These are phyloP conservation scores for Hansfordia pulvinata DNA, from an alignment of 2,329 filamentous ascomycete species.

Conservation along the genomic window DNA sequence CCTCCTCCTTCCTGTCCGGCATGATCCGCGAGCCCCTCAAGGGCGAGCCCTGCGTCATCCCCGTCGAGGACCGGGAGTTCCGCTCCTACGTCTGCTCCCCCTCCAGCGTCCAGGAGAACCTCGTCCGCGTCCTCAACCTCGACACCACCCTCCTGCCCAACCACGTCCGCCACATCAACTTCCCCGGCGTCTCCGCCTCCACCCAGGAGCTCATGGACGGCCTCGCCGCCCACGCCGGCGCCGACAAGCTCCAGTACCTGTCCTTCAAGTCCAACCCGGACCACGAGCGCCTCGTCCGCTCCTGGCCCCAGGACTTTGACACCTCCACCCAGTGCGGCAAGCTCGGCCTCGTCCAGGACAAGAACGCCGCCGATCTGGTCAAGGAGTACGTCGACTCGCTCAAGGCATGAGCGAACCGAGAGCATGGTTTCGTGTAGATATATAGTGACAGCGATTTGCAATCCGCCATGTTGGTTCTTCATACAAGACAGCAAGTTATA, in stretches of 20 bases:
- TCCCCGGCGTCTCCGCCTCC: slow-evolving; percentile 42
- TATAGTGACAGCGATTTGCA: background rate
- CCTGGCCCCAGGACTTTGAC: slow-evolving; percentile 46
- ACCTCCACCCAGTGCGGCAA: slow-evolving; percentile 28
- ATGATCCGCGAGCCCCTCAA: slow-evolving; percentile 50
- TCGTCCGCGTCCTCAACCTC: slow-evolving; percentile 29
- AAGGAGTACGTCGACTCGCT: slow-evolving; percentile 36
- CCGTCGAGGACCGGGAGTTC: slow-evolving; percentile 34
- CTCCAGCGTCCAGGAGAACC: slow-evolving; percentile 35
- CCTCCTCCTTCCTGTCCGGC: slow-evolving; percentile 49
- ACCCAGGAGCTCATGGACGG: slow-evolving; percentile 49
- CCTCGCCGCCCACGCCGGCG: slow-evolving; percentile 38
- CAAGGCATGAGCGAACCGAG: too few species aligned
- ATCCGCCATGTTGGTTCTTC: too few species aligned
- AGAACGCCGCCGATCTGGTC: slow-evolving; percentile 38
- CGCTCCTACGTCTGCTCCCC: slow-evolving; percentile 41
- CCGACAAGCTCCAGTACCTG: slow-evolving; percentile 36
- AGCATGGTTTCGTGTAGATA: background rate
- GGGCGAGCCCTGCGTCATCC: slow-evolving; percentile 37
- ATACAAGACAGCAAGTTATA: too few species aligned
- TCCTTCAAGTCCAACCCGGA: slow-evolving; percentile 39
- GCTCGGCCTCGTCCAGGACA: slow-evolving; percentile 36
- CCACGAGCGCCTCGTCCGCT: slow-evolving; percentile 42
- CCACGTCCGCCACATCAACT: slow-evolving; percentile 38
- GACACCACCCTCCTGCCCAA: slow-evolving; percentile 23